Percentiles rank a stretch among this genome's conserved stretches.
These are phyloP conservation scores for Tardiomyces blankii DNA, from an alignment of 1,139 yeast genomes.

Conservation along the genomic window DNA sequence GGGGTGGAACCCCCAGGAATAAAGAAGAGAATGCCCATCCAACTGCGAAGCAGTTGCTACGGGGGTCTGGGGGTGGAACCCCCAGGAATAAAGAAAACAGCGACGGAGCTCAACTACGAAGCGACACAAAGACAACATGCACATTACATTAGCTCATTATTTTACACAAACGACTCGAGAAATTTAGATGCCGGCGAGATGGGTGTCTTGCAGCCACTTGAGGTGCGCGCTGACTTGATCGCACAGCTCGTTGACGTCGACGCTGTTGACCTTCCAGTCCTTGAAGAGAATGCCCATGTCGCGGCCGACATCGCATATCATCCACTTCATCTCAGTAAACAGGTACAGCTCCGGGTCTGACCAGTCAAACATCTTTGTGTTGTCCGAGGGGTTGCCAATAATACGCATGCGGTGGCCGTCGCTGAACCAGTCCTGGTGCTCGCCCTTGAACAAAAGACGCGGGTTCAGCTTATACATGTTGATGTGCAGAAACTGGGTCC, in stretches of 20 bases:
- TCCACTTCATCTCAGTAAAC: constrained; percentile 48
- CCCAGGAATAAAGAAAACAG: too few relatives aligned
- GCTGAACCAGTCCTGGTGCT: background rate
- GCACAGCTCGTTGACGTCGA: constrained; percentile 26
- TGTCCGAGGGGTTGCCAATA: constrained; percentile 11
- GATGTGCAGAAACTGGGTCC: constrained; percentile 50
- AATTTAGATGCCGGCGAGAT: background rate
- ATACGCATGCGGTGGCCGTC: constrained; percentile 2
- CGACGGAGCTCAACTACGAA: too few relatives aligned
- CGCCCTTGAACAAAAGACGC: constrained; percentile 29
- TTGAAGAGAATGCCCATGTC: constrained; percentile 32
- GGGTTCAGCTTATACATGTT: constrained; percentile 59
- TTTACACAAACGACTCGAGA: background rate
- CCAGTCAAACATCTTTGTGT: constrained; percentile 6
- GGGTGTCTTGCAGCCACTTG: constrained; percentile 17
- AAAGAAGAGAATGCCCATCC: too few relatives aligned
- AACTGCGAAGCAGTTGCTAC: too few relatives aligned
- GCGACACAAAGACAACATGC: too few relatives aligned
- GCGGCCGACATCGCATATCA: constrained; percentile 39
- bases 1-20: too few relatives aligned
- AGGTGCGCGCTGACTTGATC: constrained; percentile 17
- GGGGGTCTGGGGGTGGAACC: too few relatives aligned
- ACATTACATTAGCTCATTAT: background rate
- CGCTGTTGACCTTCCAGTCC: constrained; percentile 29
- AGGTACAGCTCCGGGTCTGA: constrained; percentile 30